These are phyloP conservation scores for Styphnolobium japonicum DNA, from an alignment of 306 rosid species.

Conservation along the genomic window DNA sequence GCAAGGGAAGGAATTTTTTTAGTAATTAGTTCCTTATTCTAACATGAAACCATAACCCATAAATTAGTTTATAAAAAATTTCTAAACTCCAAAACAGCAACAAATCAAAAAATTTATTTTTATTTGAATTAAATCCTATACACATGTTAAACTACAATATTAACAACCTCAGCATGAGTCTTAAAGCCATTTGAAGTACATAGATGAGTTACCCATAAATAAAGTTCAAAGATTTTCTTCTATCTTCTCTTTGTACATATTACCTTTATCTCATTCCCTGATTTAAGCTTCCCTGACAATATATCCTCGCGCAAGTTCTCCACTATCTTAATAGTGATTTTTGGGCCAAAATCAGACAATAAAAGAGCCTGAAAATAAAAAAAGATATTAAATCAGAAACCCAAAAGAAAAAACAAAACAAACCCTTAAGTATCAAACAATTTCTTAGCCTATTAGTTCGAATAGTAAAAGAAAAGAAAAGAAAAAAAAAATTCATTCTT, in stretches of 20 bases:
- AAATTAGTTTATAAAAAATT: neutral
- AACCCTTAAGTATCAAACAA: neutral
- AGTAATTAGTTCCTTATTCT: slow-evolving; percentile 2
- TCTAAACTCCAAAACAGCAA: neutral
- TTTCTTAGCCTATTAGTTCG: neutral
- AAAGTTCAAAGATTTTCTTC: neutral
- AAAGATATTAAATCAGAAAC: neutral
- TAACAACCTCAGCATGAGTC: neutral
- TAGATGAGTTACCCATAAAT: neutral
- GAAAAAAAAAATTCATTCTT: too few relatives aligned
- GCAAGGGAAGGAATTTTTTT: neutral
- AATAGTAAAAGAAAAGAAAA: too few relatives aligned
- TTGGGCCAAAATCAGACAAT: slow-evolving; percentile 93
- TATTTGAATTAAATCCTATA: neutral
- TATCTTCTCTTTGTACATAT: neutral
- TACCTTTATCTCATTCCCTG: slow-evolving; percentile 94
- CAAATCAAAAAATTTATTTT: neutral
- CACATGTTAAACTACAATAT: slow-evolving; percentile 14
- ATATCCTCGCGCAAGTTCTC: slow-evolving; percentile 84
- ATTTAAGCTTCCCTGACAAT: slow-evolving; percentile 82
- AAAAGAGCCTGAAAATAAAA: slow-evolving; percentile 57
- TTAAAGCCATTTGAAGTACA: neutral
- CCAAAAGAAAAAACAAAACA: neutral
- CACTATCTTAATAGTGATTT: slow-evolving; percentile 79
- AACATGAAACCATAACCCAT: neutral